Evolutionary conservation across 2,329 filamentous ascomycete species (phyloP).

Genomic region (Neurospora crassa): DNA sequence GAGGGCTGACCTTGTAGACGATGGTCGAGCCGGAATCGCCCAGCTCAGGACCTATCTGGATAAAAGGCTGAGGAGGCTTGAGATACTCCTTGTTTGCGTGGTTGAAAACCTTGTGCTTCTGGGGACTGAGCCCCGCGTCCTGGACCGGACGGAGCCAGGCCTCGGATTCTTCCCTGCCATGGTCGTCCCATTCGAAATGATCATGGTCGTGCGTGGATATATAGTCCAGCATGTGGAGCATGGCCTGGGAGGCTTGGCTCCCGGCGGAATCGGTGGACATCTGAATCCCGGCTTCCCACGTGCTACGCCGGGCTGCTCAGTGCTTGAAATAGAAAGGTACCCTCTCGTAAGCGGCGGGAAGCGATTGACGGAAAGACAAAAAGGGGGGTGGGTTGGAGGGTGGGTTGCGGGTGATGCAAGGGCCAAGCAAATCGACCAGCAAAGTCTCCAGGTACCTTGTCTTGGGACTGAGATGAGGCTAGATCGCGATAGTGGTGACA

Average conservation of each 20-base stretch:
- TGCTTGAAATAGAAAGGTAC: not conserved
- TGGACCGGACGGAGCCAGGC: constrained; percentile 13
- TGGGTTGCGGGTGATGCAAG: not conserved
- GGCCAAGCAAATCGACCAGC: not conserved
- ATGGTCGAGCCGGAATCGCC: constrained; percentile 18
- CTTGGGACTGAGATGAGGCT: not conserved
- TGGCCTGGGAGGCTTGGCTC: constrained; percentile 13
- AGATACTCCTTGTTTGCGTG: constrained; percentile 17
- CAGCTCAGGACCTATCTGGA: constrained; percentile 11
- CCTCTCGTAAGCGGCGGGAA: not conserved
- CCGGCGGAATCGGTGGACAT: constrained; percentile 14
- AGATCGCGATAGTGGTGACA: not conserved
- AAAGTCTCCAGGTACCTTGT: not conserved
- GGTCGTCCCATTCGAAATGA: constrained; percentile 16
- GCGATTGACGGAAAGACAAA: not conserved
- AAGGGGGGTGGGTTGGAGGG: not conserved
- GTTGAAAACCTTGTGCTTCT: constrained; percentile 19
- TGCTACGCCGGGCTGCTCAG: not conserved
- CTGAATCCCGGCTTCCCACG: not conserved
- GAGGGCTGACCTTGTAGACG: constrained; percentile 16
- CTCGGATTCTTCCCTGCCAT: constrained; percentile 8
- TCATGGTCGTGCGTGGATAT: constrained; percentile 10
- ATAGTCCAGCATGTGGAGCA: constrained; percentile 14
- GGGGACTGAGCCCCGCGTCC: constrained; percentile 9
- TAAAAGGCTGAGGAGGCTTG: constrained; percentile 13